phyloP scores from a whole-genome alignment of 2,329 filamentous ascomycete genomes.

The Hirsutella rhossiliensis region DNA sequence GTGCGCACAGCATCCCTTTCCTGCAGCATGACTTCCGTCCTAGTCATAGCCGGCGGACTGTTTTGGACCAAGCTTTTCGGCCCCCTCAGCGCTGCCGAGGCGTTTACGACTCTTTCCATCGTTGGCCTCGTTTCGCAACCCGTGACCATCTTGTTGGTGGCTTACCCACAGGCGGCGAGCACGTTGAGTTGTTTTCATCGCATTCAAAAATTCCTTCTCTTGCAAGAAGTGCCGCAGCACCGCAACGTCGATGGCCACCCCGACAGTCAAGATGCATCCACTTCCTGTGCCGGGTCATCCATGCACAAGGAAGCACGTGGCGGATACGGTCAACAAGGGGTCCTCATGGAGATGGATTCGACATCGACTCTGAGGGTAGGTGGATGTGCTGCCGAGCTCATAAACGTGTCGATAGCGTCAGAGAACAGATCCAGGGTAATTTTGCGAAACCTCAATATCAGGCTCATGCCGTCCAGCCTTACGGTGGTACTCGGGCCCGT shows the following conservation, averaged over 20 bases:
- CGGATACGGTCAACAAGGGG: neutral
- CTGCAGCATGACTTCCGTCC: constrained; percentile 3
- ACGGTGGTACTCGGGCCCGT: constrained; percentile 17
- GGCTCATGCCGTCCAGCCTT: neutral
- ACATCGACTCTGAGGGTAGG: constrained; percentile 7
- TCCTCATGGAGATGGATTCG: neutral
- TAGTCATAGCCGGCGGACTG: constrained; percentile 5
- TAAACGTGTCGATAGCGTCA: constrained; percentile 29
- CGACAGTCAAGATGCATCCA: neutral
- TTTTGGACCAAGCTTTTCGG: constrained; percentile 5
- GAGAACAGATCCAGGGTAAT: constrained; percentile 20
- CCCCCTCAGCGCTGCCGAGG: constrained; percentile 2
- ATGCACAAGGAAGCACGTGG: neutral
- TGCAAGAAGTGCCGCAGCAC: constrained; percentile 6
- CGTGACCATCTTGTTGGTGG: constrained; percentile 1
- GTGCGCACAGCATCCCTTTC: neutral
- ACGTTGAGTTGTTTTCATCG: constrained; percentile 5
- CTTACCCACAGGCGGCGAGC: constrained; percentile 2
- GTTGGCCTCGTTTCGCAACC: constrained; percentile 5
- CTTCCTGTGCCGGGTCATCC: neutral
- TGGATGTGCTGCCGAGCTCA: constrained; percentile 28
- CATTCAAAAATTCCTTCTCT: constrained; percentile 6
- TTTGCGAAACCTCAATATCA: constrained; percentile 2
- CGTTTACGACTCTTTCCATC: constrained; percentile 6
- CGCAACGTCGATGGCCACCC: constrained; percentile 3